Evolutionary conservation across 495 filamentous ascomycete genomes (phyloP), one percentile per base, ranked within the genome.

Genomic region (Cercophora scortea): DNA sequence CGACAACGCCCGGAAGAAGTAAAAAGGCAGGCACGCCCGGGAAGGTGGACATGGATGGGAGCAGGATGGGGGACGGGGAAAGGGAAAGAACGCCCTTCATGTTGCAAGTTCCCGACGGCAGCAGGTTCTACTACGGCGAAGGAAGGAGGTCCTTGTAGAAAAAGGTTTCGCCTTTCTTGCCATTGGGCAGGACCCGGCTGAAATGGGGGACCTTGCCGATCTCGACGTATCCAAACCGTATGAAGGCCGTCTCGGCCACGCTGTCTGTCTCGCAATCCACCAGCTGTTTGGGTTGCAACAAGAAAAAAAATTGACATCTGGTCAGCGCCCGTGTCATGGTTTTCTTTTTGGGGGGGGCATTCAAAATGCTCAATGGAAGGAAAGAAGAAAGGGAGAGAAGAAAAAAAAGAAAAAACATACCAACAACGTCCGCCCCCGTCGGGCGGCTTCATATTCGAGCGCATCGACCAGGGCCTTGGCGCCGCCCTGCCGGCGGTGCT

Each of bases 201-300:
- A 68, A 73, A 12, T 57, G 56, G 19, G 70, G 70, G 12, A 71
- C 60, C 47, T 61, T 64, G 45, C 69, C 67, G 16, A 66, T 55
- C 56, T 71, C 63, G 11, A 49, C 54, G 56, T 71, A 74, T 13
- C 61, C 64, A 34, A 71, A 60, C 45, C 59, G 65, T 32, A 54
- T 60, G 60, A 68, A 72, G 35, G 61, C 60, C 13, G 38, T 38
- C 53, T 68, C 70, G 35, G 61, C 70, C 32, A 55, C 49, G 57
- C 61, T 67, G 47, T 56, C 65, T n/a, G 62, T 62, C 49, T 71
- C 69, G 36, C 63, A 52, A 38, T 67, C 62, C 4, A 64, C 58
- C 36, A 66, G 59, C 70, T 71, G 35, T 33, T 2, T 25, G 25
- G 25, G 25, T 25, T 25, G 25, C 25, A 25, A 25, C 2, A 25